Evolutionary conservation across 2,329 filamentous ascomycete genomes (phyloP).

Genomic region (Phaeomoniella chlamydospora): DNA sequence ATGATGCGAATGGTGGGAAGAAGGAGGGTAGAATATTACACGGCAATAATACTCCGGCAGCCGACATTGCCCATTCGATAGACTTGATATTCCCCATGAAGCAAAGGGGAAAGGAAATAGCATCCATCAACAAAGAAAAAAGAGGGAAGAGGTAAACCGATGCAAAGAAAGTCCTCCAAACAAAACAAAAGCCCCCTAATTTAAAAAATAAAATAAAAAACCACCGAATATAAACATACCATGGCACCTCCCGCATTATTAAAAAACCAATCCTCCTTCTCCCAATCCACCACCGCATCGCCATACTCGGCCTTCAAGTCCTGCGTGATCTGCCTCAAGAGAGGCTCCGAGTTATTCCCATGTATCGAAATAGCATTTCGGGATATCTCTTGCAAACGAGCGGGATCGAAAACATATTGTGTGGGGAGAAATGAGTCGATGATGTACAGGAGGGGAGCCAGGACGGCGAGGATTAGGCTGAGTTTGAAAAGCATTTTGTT

Average conservation of each 20-base stretch:
- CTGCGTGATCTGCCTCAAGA: background rate
- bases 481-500: no score
- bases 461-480: background rate
- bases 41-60: no score
- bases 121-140: no score
- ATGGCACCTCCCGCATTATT: conserved; percentile 79
- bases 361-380: background rate
- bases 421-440: background rate
- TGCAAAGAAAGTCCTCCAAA: no score
- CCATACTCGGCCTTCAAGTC: background rate
- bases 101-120: no score
- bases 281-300: background rate
- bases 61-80: no score
- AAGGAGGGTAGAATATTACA: no score
- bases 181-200: no score
- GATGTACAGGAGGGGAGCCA: background rate
- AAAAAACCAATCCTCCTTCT: conserved; percentile 62
- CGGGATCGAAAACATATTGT: background rate
- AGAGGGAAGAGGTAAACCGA: background rate
- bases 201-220: conserved; percentile 1
- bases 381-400: background rate
- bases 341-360: background rate
- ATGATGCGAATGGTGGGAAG: no score
- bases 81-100: no score
- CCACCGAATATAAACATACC: no score